Evolutionary conservation across 108 stramenopile species (phyloP), one percentile per base, ranked within the genome.

Genomic region (Nitzschia sp.): DNA sequence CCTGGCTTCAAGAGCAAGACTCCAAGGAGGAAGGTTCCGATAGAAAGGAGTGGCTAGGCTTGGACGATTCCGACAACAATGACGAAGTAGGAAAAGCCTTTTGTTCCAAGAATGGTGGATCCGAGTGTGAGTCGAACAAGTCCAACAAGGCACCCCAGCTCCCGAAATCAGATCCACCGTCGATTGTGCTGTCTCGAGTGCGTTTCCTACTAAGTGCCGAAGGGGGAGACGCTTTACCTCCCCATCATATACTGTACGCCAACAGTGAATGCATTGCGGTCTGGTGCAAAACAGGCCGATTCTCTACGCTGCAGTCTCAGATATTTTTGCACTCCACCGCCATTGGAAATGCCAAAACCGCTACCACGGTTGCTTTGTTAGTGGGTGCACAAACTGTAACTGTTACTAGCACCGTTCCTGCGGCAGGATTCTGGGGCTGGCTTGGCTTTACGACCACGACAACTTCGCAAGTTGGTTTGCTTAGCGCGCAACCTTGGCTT

Each of bases 191-290:
- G 36, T 62, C 69, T 15, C 51, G 80, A 24, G 70, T 68, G 0
- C 71, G 77, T 33, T 81, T 79, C 60, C 23, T 72, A 3, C 47
- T 70, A 23, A 51, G 31, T 31, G 51, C 49, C 1, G 30, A 47
- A 23, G 48, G 48, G 34, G 31, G 18, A 23, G 0, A 28, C 0
- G 59, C 75, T 48, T 62, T 88, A 31, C 81, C 87, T 0, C 73
- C 71, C 0, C 86, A 91, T 67, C 79, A 86, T 46, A 71, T 82
- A 46, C 54, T 91, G 32, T 72, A 80, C 27, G 64, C 85, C 17
- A 91, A 91, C 55, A 82, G 77, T 46, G 92, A 93, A 71, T 90
- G 88, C 54, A 84, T 93, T 46, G 92, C 92, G 2, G 88, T 93
- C 6, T 92, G 85, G 85, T 78, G 79, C 64, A 83, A 83, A 49